Evolutionary conservation across 768 basidiomycete species (phyloP), one percentile per base, ranked within the genome.

Genomic region (Macrocybe gigantea): DNA sequence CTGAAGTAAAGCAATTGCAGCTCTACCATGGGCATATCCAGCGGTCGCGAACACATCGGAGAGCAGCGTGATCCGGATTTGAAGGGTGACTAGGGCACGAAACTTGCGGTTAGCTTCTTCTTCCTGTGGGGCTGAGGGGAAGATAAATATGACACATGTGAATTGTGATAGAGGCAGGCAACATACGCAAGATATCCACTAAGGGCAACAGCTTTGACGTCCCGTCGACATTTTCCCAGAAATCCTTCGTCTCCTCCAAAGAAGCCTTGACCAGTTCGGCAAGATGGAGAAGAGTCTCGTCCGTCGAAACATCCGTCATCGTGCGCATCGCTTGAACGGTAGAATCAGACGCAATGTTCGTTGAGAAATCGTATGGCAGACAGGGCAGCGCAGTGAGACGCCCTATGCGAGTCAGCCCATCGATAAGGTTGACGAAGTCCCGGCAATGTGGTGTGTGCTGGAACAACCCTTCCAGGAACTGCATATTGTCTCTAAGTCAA

Each of bases 381-480:
- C 88, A 94, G 9, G 93, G 88, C 31, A 94, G 72, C 13, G 80
- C 79, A 32, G 93, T 84, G 37, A 97, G 72, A 54, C 79, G 76
- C 53, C 91, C 83, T 47, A 98, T 69, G 55, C 77, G 72, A 53
- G 82, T 70, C 36, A 97, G 74, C 41, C 90, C 82, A 57, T 93
- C 79, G 5, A 83, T 74, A 51, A 77, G 73, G 41, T 76, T 69
- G 50, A 96, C 80, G 62, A 97, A 97, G 56, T 97, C 95, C 54
- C 82, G 82, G 71, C 89, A 89, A 63, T 97, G 90, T 15, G 83
- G 80, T 1, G 82, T 75, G 60, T 95, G 93, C 57, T 94, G 93
- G 70, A 98, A 94, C 37, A 98, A 75, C 5, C 96, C 94, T 63
- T 94, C 92, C 46, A 94, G 75, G 65, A 96, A 94, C 91, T 94